phyloP scores from a whole-genome alignment of 2,329 filamentous ascomycete species.

The Neonectria sp. region DNA sequence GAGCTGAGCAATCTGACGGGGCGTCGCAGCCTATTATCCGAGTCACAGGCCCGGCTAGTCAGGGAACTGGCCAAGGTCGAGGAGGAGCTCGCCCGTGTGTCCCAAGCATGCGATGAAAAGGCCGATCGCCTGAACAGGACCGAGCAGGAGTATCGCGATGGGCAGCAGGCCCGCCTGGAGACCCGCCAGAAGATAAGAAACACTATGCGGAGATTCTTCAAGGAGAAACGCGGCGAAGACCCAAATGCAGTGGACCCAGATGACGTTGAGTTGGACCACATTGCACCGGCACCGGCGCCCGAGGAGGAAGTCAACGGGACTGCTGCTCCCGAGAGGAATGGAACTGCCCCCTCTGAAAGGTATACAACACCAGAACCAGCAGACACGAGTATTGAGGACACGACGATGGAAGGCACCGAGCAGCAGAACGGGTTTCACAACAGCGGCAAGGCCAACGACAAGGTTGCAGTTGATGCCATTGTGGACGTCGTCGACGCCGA shows the following conservation, averaged over 20 bases:
- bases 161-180: constrained; percentile 48
- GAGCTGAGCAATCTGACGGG: constrained; percentile 50
- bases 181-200: constrained; percentile 46
- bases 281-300: constrained; percentile 24
- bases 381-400: constrained; percentile 22
- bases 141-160: constrained; percentile 51
- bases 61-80: constrained; percentile 55
- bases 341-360: neutral
- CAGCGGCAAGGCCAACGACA: neutral
- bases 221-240: constrained; percentile 48
- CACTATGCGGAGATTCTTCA: constrained; percentile 54
- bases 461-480: constrained; percentile 37
- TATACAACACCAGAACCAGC: constrained; percentile 4
- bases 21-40: constrained; percentile 47
- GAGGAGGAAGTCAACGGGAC: constrained; percentile 29
- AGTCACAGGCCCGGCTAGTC: constrained; percentile 48
- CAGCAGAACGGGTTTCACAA: constrained; percentile 25
- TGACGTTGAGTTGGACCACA: constrained; percentile 34
- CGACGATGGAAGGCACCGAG: constrained; percentile 42
- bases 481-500: constrained; percentile 56
- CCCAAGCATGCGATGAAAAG: constrained; percentile 51
- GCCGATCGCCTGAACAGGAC: constrained; percentile 52
- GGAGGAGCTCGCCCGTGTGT: constrained; percentile 54
- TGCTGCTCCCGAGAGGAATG: constrained; percentile 2
- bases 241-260: constrained; percentile 31